These are phyloP conservation scores for Nepenthes alata DNA, from an alignment of 179 eudicot species.

Conservation along the genomic window DNA sequence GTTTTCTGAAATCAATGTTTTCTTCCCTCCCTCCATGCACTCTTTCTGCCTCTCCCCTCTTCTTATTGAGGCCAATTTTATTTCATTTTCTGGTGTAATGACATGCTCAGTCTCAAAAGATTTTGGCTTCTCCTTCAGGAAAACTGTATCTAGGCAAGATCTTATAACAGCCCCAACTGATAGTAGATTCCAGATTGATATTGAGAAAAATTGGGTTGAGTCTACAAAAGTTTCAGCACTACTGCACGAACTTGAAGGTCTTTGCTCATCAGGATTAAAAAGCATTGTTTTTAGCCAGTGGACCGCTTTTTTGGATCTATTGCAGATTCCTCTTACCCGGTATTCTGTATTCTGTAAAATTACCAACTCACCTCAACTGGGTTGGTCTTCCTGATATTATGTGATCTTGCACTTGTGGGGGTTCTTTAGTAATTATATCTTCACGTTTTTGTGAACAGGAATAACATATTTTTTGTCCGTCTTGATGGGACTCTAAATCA, in stretches of 20 bases:
- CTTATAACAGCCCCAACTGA: conserved; percentile 93
- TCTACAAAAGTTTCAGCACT: conserved; percentile 80
- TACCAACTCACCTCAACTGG: neutral
- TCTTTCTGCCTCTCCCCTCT: neutral
- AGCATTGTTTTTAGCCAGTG: conserved; percentile 96
- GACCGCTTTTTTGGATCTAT: conserved; percentile 92
- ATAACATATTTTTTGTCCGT: conserved; percentile 70
- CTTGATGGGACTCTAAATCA: conserved; percentile 89
- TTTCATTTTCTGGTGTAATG: neutral
- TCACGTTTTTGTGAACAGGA: conserved; percentile 30
- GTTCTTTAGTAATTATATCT: conserved; percentile 1
- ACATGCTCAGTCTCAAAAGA: conserved; percentile 2
- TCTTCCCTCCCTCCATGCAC: neutral
- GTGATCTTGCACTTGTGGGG: neutral
- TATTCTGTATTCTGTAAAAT: conserved; percentile 14
- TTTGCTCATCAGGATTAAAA: conserved; percentile 62
- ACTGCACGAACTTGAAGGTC: conserved; percentile 56
- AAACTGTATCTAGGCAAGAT: conserved; percentile 44
- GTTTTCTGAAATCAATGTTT: neutral
- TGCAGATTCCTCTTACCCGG: conserved; percentile 88
- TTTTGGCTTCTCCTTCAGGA: conserved; percentile 35
- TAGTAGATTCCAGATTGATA: conserved; percentile 75
- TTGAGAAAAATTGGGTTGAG: conserved; percentile 88
- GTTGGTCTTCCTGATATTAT: neutral
- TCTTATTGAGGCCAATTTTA: neutral